A percentile compares a stretch with the other conserved stretches of the same genome.
Evolutionary conservation across 2,329 filamentous ascomycete genomes (phyloP).

Genomic region (Samsoniella hepiali): DNA sequence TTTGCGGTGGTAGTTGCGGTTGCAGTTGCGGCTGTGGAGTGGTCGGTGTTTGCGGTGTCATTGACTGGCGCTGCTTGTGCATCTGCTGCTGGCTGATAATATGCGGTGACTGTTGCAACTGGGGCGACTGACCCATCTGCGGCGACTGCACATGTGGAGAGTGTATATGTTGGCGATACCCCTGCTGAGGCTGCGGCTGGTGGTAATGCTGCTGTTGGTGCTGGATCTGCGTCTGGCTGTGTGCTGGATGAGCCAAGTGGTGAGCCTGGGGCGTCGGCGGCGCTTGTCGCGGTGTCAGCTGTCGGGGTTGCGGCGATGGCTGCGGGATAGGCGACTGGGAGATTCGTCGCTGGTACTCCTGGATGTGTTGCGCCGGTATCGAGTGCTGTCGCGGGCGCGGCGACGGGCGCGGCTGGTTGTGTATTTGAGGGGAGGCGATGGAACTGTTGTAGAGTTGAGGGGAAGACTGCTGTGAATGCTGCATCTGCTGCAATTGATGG

Average conservation of each 20-base stretch:
- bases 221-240: conserved; percentile 19
- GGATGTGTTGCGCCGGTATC: conserved; percentile 20
- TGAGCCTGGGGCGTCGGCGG: conserved; percentile 10
- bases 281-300: conserved; percentile 11
- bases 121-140: conserved; percentile 16
- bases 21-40: conserved; percentile 6
- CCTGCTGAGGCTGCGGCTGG: conserved; percentile 22
- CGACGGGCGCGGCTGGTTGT: conserved; percentile 23
- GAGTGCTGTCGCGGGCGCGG: conserved; percentile 19
- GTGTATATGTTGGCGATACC: conserved; percentile 19
- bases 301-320: conserved; percentile 18
- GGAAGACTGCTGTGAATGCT: conserved; percentile 29
- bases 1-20: conserved; percentile 5
- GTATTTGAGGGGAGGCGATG: conserved; percentile 17
- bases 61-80: conserved; percentile 23
- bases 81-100: conserved; percentile 22
- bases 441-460: conserved; percentile 17
- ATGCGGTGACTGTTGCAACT: conserved; percentile 20
- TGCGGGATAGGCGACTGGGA: conserved; percentile 16
- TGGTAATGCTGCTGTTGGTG: conserved; percentile 22
- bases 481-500: conserved; percentile 30
- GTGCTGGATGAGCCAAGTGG: conserved; percentile 12
- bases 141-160: conserved; percentile 17
- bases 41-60: conserved; percentile 13
- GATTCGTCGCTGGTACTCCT: conserved; percentile 19